A percentile compares a stretch with the other conserved stretches of the same genome.
Evolutionary conservation across 208 protist genomes (phyloP).

Genomic region (Porcisia hertigi): DNA sequence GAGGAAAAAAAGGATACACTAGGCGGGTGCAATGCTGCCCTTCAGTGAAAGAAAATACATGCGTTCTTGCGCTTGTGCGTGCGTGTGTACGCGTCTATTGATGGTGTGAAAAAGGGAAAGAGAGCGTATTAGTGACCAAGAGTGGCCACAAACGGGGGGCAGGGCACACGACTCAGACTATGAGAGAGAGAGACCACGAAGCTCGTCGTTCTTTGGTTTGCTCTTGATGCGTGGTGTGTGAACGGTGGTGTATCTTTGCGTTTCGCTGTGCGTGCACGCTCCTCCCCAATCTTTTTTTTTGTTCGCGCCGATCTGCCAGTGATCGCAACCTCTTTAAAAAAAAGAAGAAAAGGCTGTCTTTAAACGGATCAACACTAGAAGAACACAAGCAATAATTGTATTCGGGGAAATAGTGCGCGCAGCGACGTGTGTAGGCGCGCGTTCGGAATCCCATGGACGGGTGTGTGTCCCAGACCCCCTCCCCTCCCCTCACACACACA

Average conservation of each 20-base stretch:
- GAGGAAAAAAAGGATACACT: constrained; percentile 7
- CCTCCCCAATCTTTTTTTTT: background rate
- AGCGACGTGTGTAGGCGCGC: too few relatives aligned
- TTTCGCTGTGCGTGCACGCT: background rate
- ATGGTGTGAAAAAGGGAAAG: background rate
- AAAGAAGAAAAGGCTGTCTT: background rate
- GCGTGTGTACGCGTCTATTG: background rate
- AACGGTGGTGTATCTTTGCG: background rate
- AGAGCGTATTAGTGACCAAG: background rate
- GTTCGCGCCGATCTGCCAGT: background rate
- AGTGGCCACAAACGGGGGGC: background rate
- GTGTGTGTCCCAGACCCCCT: too few relatives aligned
- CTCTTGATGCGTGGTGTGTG: too few relatives aligned
- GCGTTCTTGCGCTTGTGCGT: background rate
- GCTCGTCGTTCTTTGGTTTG: too few relatives aligned
- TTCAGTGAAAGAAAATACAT: background rate
- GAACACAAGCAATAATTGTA: background rate
- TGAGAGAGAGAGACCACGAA: too few relatives aligned
- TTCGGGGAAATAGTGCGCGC: background rate
- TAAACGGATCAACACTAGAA: background rate
- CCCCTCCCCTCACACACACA: background rate
- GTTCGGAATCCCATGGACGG: too few relatives aligned
- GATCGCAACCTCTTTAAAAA: background rate
- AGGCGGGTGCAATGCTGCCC: background rate
- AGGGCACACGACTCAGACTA: too few relatives aligned